Evolutionary conservation across 176 grass and related monocot species (phyloP).

Genomic region (Musa beccarii): DNA sequence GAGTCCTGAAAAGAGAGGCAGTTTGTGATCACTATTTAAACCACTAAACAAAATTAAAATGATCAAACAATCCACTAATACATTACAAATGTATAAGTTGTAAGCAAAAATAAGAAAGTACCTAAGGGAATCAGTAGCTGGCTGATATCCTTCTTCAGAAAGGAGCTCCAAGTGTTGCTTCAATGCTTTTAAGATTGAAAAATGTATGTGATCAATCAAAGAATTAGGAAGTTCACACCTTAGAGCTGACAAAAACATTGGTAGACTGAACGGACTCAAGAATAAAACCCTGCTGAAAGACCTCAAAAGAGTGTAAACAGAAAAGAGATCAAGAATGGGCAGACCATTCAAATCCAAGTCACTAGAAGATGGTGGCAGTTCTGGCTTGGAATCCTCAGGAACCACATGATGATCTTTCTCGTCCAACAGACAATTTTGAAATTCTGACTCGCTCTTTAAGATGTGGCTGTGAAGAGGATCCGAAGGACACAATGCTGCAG

Average conservation of each 20-base stretch:
- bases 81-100: neutral
- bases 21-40: slow-evolving; percentile 2
- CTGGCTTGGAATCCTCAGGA: slow-evolving; percentile 37
- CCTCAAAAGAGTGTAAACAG: slow-evolving; percentile 78
- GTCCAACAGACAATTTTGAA: slow-evolving; percentile 19
- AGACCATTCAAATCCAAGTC: slow-evolving; percentile 54
- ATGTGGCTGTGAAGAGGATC: slow-evolving; percentile 12
- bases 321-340: slow-evolving; percentile 65
- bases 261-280: slow-evolving; percentile 61
- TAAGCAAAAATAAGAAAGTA: slow-evolving; percentile 21
- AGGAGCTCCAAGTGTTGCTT: slow-evolving; percentile 63
- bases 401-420: slow-evolving; percentile 22
- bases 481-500: neutral
- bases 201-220: slow-evolving; percentile 88
- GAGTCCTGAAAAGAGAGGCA: slow-evolving; percentile 54
- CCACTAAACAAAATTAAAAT: neutral
- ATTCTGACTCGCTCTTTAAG: slow-evolving; percentile 23
- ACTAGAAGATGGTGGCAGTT: slow-evolving; percentile 63
- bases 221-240: slow-evolving; percentile 35
- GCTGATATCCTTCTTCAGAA: slow-evolving; percentile 63
- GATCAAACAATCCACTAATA: neutral
- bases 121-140: slow-evolving; percentile 71
- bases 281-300: slow-evolving; percentile 68
- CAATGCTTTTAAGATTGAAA: slow-evolving; percentile 61
- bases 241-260: slow-evolving; percentile 56